Base-by-base conservation (phyloP, 306 rosid species). In the Acacia confusa region DNA sequence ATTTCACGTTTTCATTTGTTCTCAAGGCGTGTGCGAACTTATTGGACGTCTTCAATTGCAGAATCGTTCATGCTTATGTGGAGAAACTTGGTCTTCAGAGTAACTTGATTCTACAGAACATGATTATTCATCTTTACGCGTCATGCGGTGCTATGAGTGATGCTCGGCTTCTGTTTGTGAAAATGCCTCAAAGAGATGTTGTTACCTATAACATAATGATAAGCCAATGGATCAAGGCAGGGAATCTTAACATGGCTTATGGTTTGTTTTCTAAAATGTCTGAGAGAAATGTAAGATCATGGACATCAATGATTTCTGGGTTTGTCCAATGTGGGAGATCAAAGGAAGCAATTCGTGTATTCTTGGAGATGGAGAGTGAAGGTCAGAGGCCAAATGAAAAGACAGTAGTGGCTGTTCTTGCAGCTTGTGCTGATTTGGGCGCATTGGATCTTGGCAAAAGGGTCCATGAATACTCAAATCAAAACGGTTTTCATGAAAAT, bases 231-330 rank as follows among this genome's bases (percentile, higher is more conserved):
- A 80, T 85, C 47, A 86, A 84, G 71, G 77, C 11, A 34, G 81
- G 55, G 17, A 81, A 81, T 47, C 14, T 77, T n/a, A 63, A 79
- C 55, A 84, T 71, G 30, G 92, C 94, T 4, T 86, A 76, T 83
- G 88, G 61, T 6, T 28, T 88, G 32, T 90, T 90, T 83, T 84
- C 40, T 16, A 34, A 50, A 81, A 88, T 86, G 84, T 85, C 86
- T 0, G 48, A 69, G 41, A 88, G 82, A 69, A 90, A 70, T 77
- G 82, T 88, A 73, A 88, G 94, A 87, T 90, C 90, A 17, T 90
- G 94, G 94, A 90, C 92, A 19, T 81, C 87, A n/a, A 86, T 85
- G 87, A 86, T 86, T 79, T 70, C 82, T 11, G 94, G 94, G 22
- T 85, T 68, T 60, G 91, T 82, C 27, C 91, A 84, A 44, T 84